phyloP scores from a whole-genome alignment of 768 basidiomycete genomes.

The Sistotremastrum suecicum region DNA sequence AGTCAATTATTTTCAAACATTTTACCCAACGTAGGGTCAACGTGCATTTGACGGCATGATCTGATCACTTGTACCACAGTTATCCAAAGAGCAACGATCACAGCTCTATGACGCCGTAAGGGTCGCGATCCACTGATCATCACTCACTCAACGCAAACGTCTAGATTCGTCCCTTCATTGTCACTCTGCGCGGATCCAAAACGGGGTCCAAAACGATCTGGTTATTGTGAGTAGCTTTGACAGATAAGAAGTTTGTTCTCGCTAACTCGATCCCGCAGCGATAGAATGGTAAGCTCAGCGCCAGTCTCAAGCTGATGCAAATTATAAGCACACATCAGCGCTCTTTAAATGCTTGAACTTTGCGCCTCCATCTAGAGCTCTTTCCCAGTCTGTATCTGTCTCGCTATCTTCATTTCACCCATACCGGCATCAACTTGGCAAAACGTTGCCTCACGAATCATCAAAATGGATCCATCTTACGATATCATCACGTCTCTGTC shows the following conservation, averaged over 20 bases:
- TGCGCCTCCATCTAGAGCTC: too few species aligned
- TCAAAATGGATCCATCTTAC: too few species aligned
- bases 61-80: conserved; percentile 25
- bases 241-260: not conserved
- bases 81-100: conserved; percentile 76
- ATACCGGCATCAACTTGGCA: too few species aligned
- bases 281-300: conserved; percentile 33
- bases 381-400: too few species aligned
- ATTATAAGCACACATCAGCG: too few species aligned
- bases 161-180: conserved; percentile 66
- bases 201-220: conserved; percentile 87
- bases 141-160: not conserved
- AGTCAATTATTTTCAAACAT: conserved; percentile 78
- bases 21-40: conserved; percentile 47
- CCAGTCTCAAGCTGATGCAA: too few species aligned
- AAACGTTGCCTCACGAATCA: too few species aligned
- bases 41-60: not conserved
- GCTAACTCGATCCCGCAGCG: conserved; percentile 20
- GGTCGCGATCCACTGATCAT: not conserved
- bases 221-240: conserved; percentile 43
- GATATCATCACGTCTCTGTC: too few species aligned
- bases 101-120: conserved; percentile 56
- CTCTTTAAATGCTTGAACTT: too few species aligned
- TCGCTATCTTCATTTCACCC: too few species aligned
- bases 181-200: conserved; percentile 82